A percentile compares a stretch with the other conserved stretches of the same genome.
Conservation (phyloP, 2,329 filamentous ascomycete genomes). For the Fusarium mangiferae region DNA sequence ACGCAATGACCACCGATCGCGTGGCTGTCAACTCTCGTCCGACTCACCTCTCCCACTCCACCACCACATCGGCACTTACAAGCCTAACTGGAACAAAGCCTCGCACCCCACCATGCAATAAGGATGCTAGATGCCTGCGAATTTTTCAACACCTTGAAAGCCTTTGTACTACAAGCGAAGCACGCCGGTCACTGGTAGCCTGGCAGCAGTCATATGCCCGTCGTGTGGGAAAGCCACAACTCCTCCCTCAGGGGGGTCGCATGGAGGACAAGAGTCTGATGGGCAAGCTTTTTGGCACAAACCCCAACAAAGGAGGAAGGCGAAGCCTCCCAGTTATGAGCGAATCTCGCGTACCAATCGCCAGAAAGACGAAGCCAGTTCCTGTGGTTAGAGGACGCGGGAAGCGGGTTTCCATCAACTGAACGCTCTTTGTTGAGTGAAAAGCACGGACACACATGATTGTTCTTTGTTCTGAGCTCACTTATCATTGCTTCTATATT, state of each 20-base stretch:
- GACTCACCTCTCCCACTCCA: constrained; percentile 47
- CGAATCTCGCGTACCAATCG: constrained; percentile 9
- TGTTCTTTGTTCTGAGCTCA: not conserved
- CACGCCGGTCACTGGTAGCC: constrained; percentile 56
- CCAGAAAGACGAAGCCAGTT: constrained; percentile 10
- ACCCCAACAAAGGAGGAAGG: constrained; percentile 33
- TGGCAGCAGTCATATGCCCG: constrained; percentile 64
- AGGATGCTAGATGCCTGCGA: constrained; percentile 56
- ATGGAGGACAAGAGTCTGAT: constrained; percentile 47
- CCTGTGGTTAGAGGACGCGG: not conserved
- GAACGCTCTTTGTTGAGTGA: not conserved
- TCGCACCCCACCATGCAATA: constrained; percentile 30
- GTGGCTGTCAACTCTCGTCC: constrained; percentile 33
- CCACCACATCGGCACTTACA: constrained; percentile 48
- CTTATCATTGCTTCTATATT: not conserved
- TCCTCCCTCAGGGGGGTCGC: constrained; percentile 54
- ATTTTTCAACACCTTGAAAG: constrained; percentile 60
- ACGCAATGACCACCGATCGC: constrained; percentile 25
- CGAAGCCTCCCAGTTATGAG: constrained; percentile 32
- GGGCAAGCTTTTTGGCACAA: constrained; percentile 43
- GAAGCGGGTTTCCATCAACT: constrained; percentile 35
- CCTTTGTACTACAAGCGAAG: constrained; percentile 59
- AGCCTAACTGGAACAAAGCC: constrained; percentile 31
- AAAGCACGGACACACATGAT: not conserved
- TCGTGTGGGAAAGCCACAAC: constrained; percentile 47